Conservation (phyloP, 2,329 filamentous ascomycete genomes). For the Talaromyces funiculosus region DNA sequence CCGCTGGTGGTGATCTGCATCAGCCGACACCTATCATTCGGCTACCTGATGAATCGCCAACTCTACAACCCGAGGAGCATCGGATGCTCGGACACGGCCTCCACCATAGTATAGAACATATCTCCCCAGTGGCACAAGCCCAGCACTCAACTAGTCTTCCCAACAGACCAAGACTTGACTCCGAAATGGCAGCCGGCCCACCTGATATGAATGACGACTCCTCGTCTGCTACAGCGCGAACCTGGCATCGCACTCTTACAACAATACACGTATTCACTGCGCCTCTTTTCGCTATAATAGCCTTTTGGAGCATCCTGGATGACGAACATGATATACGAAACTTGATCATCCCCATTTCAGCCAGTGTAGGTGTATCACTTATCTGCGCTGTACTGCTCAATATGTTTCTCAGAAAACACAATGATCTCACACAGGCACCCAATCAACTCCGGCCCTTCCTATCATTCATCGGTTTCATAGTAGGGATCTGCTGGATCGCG, state of each 20-base stretch:
- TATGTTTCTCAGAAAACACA: conserved; percentile 50
- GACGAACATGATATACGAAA: conserved; percentile 47
- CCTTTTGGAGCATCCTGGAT: conserved; percentile 60
- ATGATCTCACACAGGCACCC: conserved; percentile 52
- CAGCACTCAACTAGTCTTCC: neutral
- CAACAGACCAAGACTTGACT: conserved; percentile 30
- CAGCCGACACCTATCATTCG: conserved; percentile 23
- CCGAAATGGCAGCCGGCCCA: conserved; percentile 31
- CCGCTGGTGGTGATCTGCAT: conserved; percentile 27
- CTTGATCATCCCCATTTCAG: conserved; percentile 55
- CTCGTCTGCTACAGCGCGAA: conserved; percentile 33
- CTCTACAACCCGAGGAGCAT: conserved; percentile 21
- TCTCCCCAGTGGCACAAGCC: neutral
- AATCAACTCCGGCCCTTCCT: conserved; percentile 71
- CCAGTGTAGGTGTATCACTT: conserved; percentile 64
- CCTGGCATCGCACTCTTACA: conserved; percentile 91
- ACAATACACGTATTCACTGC: conserved; percentile 80
- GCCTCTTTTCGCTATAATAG: conserved; percentile 72
- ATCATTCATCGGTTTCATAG: conserved; percentile 84
- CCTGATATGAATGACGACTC: conserved; percentile 19
- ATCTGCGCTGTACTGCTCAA: conserved; percentile 62
- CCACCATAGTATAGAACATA: neutral
- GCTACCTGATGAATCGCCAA: conserved; percentile 35
- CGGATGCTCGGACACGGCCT: neutral
- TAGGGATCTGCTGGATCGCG: conserved; percentile 92